Evolutionary conservation across 176 grass and related monocot genomes (phyloP), one percentile per base, ranked within the genome.

Genomic region (Hsuehochloa calcarea): DNA sequence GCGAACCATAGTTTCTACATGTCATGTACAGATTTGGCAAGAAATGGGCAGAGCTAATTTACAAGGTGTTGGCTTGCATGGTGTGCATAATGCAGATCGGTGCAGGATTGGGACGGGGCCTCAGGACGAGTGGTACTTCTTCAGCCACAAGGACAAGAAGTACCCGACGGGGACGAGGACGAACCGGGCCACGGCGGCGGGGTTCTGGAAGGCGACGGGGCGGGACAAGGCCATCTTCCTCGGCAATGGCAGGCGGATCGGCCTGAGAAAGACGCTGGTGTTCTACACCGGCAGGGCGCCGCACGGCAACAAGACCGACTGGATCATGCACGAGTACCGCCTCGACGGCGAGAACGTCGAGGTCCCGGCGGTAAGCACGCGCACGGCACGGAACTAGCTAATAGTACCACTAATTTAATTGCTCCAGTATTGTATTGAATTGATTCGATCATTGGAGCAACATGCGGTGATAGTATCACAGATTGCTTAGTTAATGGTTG

Each of bases 81-180:
- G 63, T 90, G 63, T 90, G 31, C 31, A 34, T 34, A 79, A 47
- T 34, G 31, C 31, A 95, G 96, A 98, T 74, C 90, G 92, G 73
- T 98, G 96, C 77, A 93, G 88, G 68, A 93, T 98, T 45, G 93
- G 96, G 50, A 92, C 91, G 2, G 93, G 93, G n/a, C 96, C 93
- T 34, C 93, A 95, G 77, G 92, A 83, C n/a, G 96, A 95, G 10
- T 98, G 93, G 96, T 95, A 93, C 68, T 98, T 98, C 87, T 98
- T 98, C 58, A 95, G 96, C 50, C 96, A 98, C 68, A 98, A 98
- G 73, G 96, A 98, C 82, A 98, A 93, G 91, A 98, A 98, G 55
- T 95, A 98, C 74, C 96, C 96, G 22, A 98, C 96, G 1, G 96
- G 96, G 35, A 95, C 96, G 17, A 79, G 96, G 55, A 98, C 96